phyloP scores from a whole-genome alignment of 2,329 filamentous ascomycete genomes.

The Ramularia endophylla region DNA sequence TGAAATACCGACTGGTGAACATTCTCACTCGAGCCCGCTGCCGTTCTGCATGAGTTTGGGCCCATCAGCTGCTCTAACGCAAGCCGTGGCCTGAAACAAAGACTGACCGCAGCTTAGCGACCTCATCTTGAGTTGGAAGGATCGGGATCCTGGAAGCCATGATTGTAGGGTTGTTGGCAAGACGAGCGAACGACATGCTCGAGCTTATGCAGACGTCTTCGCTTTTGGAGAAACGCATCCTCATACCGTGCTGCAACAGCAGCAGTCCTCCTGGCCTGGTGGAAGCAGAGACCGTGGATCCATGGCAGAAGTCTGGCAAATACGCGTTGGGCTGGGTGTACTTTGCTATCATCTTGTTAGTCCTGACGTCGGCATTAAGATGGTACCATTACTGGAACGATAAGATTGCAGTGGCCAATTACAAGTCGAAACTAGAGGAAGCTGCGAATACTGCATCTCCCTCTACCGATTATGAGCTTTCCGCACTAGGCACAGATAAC shows the following conservation, averaged over 20 bases:
- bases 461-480: conserved; percentile 56
- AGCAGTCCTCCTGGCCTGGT: conserved; percentile 51
- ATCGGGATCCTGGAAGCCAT: no score
- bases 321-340: conserved; percentile 87
- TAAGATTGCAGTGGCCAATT: conserved; percentile 82
- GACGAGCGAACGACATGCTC: conserved; percentile 22
- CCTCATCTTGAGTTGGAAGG: no score
- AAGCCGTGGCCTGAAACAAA: no score
- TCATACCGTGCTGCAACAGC: conserved; percentile 50
- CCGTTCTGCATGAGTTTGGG: no score
- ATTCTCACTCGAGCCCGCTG: no score
- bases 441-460: conserved; percentile 54
- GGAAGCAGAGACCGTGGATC: conserved; percentile 58
- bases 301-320: conserved; percentile 75
- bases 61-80: no score
- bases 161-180: conserved; percentile 24
- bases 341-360: conserved; percentile 69
- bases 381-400: conserved; percentile 90
- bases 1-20: no score
- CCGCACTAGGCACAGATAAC: conserved; percentile 53
- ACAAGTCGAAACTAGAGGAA: conserved; percentile 73
- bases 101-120: no score
- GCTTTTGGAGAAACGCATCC: conserved; percentile 40
- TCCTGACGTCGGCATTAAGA: conserved; percentile 61
- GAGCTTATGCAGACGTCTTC: conserved; percentile 12